Evolutionary conservation across 2,329 filamentous ascomycete species (phyloP).

Genomic region (Rutstroemia sydowiana): DNA sequence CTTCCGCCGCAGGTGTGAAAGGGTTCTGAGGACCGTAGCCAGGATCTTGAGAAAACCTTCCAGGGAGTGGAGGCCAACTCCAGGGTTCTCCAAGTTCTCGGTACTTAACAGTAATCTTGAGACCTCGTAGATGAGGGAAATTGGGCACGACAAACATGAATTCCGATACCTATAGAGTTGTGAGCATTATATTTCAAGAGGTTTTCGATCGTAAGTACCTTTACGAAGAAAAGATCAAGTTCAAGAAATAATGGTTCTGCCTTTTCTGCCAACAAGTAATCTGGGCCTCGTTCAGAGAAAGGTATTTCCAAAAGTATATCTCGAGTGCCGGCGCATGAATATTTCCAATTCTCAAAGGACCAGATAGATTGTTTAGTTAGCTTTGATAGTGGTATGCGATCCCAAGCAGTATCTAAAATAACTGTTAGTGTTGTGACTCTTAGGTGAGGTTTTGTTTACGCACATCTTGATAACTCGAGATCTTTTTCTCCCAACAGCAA

Average conservation of each 20-base stretch:
- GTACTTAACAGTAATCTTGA: slow-evolving; percentile 51
- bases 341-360: slow-evolving; percentile 49
- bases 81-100: slow-evolving; percentile 36
- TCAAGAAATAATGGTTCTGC: slow-evolving; percentile 27
- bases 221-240: slow-evolving; percentile 60
- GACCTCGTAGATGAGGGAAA: slow-evolving; percentile 49
- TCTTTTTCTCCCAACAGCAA: slow-evolving; percentile 59
- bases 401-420: slow-evolving; percentile 49
- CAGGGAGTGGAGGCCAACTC: slow-evolving; percentile 12
- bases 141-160: slow-evolving; percentile 51
- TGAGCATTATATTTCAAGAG: slow-evolving; percentile 6
- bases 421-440: slow-evolving; percentile 10
- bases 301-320: background rate
- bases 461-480: slow-evolving; percentile 51
- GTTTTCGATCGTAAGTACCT: slow-evolving; percentile 35
- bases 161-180: slow-evolving; percentile 45
- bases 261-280: background rate
- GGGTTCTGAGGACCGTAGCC: slow-evolving; percentile 43
- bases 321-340: slow-evolving; percentile 31
- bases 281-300: slow-evolving; percentile 38
- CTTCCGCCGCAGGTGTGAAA: slow-evolving; percentile 50
- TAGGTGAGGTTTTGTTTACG: slow-evolving; percentile 22
- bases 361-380: slow-evolving; percentile 53
- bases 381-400: slow-evolving; percentile 43
- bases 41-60: slow-evolving; percentile 54